These are phyloP conservation scores for Fusarium avenaceum DNA, from an alignment of 2,329 filamentous ascomycete species.

Conservation along the genomic window DNA sequence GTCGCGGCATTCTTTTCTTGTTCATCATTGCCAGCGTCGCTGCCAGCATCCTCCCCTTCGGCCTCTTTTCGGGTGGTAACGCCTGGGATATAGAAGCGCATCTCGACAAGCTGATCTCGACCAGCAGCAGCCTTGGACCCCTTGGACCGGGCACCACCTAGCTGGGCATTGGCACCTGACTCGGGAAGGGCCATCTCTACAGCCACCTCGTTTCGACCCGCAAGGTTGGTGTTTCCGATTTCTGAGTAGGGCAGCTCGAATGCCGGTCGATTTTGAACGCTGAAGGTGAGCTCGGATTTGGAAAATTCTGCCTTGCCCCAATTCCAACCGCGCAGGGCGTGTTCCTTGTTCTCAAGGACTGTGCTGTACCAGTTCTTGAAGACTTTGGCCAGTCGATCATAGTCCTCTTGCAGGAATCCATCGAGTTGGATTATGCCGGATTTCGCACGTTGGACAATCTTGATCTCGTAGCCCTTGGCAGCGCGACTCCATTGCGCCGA, in stretches of 20 bases:
- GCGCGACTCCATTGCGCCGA: slow-evolving; percentile 95
- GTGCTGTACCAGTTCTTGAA: slow-evolving; percentile 99
- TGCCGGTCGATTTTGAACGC: slow-evolving; percentile 94
- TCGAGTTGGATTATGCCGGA: slow-evolving; percentile 93
- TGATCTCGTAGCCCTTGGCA: slow-evolving; percentile 91
- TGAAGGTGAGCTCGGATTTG: slow-evolving; percentile 95
- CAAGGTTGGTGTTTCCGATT: slow-evolving; percentile 97
- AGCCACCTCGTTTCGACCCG: slow-evolving; percentile 96
- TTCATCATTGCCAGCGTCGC: slow-evolving; percentile 61
- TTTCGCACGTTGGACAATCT: slow-evolving; percentile 82
- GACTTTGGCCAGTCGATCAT: slow-evolving; percentile 88
- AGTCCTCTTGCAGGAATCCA: slow-evolving; percentile 94
- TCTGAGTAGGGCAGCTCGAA: slow-evolving; percentile 98
- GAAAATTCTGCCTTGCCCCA: slow-evolving; percentile 99
- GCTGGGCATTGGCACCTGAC: slow-evolving; percentile 78
- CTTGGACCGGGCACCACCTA: slow-evolving; percentile 79
- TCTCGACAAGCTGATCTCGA: slow-evolving; percentile 94
- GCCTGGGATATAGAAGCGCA: slow-evolving; percentile 98
- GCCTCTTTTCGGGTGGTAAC: slow-evolving; percentile 82
- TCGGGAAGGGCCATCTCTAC: slow-evolving; percentile 90
- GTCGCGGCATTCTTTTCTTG: slow-evolving; percentile 95
- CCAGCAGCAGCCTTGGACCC: slow-evolving; percentile 92
- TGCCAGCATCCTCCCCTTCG: slow-evolving; percentile 78
- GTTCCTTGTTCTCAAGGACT: slow-evolving; percentile 91
- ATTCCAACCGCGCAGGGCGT: slow-evolving; percentile 96